Percentiles rank a stretch among this genome's conserved stretches.
Evolutionary conservation across 306 rosid species (phyloP).

Genomic region (Cicer chorassanicum): DNA sequence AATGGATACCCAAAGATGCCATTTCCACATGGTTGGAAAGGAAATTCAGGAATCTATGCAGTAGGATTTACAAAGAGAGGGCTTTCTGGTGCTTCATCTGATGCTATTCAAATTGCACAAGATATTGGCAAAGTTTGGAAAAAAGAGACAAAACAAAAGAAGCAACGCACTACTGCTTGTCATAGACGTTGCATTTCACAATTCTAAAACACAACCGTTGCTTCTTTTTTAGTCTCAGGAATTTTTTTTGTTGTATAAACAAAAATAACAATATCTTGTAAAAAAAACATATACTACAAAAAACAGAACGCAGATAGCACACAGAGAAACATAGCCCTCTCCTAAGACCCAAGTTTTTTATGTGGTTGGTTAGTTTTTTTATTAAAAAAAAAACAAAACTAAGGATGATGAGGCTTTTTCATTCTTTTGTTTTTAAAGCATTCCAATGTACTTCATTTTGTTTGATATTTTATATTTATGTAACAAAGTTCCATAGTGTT

Average conservation of each 20-base stretch:
- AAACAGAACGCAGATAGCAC: constrained; percentile 41
- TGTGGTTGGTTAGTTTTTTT: constrained; percentile 65
- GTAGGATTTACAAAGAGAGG: constrained; percentile 97
- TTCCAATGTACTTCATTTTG: constrained; percentile 37
- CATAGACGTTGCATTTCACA: constrained; percentile 94
- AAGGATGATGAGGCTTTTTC: constrained; percentile 81
- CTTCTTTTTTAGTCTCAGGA: constrained; percentile 43
- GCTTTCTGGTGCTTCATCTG: constrained; percentile 85
- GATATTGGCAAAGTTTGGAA: constrained; percentile 85
- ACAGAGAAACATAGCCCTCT: constrained; percentile 68
- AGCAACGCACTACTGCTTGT: constrained; percentile 66
- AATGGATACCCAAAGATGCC: constrained; percentile 81
- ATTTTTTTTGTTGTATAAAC: constrained; percentile 43
- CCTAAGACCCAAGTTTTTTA: constrained; percentile 64
- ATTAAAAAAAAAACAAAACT: constrained; percentile 40
- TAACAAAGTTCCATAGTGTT: constrained; percentile 47
- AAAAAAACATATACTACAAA: constrained; percentile 9
- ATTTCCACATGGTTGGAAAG: constrained; percentile 93
- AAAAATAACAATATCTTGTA: constrained; percentile 47
- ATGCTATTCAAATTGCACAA: constrained; percentile 78
- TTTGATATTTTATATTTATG: constrained; percentile 34
- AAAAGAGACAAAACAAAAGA: constrained; percentile 68
- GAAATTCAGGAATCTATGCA: constrained; percentile 80
- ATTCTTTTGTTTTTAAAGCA: constrained; percentile 1
- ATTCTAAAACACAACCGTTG: constrained; percentile 47